Base-by-base conservation (phyloP, 139 green algal species). In the Chlorella vulgaris region DNA sequence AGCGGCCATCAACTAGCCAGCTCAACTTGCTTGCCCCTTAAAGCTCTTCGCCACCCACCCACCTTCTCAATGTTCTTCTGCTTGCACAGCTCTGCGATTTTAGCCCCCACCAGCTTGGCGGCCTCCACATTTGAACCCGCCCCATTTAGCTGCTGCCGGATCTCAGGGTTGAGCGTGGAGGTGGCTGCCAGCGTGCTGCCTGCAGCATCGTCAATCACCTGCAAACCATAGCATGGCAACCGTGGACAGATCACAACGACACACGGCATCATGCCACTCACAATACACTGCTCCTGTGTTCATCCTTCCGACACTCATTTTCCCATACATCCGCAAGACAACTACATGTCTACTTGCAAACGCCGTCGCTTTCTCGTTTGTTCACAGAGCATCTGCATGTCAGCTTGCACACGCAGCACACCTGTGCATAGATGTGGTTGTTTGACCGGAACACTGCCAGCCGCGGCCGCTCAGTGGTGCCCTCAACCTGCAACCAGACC, bases 381-480 rank as follows among this genome's bases (percentile, higher is more conserved):
- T 74, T 29, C 29, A 15, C 28, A 4, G 8, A 70, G 5, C 4
- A 10, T 58, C 15, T 58, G 47, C 47, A 2, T 28, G 40, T 35
- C 21, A 33, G 73, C 3, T 6, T 35, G 38, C 38, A 22, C 39
- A 62, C 39, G 29, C 21, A 18, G 50, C 88, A 0, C 68, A 96
- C 94, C 91, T 99, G 97, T 31, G 91, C 95, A 82, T 99, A 99
- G 50, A 99, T 98, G 90, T 99, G 94, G 80, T 98, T 89, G 89
- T 98, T 98, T 35, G 95, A 98, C 47, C 94, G 87, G 93, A 92
- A 98, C 7, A 99, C 95, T 8, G 93, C 91, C 51, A 99, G 86
- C 38, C 97, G 90, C 18, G 97, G 97, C 26, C 97, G 82, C 83
- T 99, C 95, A 5, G 89, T 29, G 24, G 92, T 97, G 75, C 97